Percentiles rank a stretch among this genome's conserved stretches.
These are phyloP conservation scores for Aspergillus sp. DNA, from an alignment of 2,329 filamentous ascomycete species.

Conservation along the genomic window DNA sequence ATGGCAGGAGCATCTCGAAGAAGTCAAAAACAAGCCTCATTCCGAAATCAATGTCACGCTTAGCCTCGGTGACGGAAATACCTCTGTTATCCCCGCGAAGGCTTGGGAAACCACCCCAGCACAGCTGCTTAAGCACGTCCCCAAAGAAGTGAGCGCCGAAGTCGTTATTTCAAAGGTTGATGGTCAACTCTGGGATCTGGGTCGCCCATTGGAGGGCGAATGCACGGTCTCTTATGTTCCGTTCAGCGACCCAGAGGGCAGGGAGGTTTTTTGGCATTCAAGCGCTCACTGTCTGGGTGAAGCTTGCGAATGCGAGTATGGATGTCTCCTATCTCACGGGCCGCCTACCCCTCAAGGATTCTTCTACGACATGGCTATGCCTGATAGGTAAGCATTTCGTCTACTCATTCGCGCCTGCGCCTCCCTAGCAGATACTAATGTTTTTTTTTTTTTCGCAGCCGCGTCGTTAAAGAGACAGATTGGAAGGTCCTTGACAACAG, in stretches of 20 bases:
- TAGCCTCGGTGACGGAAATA: conserved; percentile 43
- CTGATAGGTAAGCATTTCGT: conserved; percentile 55
- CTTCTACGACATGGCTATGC: conserved; percentile 94
- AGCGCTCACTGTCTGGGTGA: conserved; percentile 95
- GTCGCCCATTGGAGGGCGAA: conserved; percentile 82
- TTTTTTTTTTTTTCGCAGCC: conserved; percentile 32
- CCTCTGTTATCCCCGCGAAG: conserved; percentile 57
- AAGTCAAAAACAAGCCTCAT: conserved; percentile 57
- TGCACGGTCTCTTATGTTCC: conserved; percentile 81
- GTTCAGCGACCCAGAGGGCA: conserved; percentile 74
- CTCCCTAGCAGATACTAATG: conserved; percentile 19
- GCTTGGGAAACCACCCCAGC: conserved; percentile 89
- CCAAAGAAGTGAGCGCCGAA: conserved; percentile 84
- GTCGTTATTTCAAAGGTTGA: conserved; percentile 80
- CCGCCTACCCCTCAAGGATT: conserved; percentile 89
- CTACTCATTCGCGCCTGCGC: neutral
- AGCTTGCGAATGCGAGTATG: conserved; percentile 84
- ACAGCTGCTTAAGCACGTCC: conserved; percentile 74
- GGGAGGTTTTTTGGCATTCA: conserved; percentile 97
- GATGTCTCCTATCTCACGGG: conserved; percentile 89
- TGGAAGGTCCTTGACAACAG: conserved; percentile 82
- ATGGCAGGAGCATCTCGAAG: conserved; percentile 79
- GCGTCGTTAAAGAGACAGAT: conserved; percentile 70
- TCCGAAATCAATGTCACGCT: conserved; percentile 51
- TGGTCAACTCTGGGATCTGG: conserved; percentile 84